These are phyloP conservation scores for Penicillium sp. DNA, from an alignment of 2,329 filamentous ascomycete genomes.

Conservation along the genomic window DNA sequence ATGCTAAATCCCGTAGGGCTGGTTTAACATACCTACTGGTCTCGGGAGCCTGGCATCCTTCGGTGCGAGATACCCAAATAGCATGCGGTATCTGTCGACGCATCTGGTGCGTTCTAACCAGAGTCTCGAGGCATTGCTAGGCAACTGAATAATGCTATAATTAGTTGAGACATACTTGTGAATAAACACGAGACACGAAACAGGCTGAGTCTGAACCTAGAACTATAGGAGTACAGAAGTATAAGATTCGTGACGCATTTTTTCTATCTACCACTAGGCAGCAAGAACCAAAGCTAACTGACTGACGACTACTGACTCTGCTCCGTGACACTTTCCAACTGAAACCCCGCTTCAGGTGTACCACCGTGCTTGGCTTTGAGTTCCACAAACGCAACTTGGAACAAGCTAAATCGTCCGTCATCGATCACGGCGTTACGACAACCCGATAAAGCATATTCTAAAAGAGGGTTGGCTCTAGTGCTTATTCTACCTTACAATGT, in stretches of 20 bases:
- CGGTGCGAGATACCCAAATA: neutral
- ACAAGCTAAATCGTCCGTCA: neutral
- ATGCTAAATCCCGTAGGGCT: conserved; percentile 3
- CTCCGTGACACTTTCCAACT: neutral
- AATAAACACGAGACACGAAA: neutral
- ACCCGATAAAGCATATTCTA: conserved; percentile 15
- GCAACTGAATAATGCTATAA: neutral
- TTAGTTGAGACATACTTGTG: neutral
- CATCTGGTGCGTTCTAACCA: neutral
- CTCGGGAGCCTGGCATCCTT: conserved; percentile 5
- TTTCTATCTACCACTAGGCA: neutral
- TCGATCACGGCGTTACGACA: neutral
- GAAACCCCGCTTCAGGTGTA: neutral
- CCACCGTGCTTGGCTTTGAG: neutral
- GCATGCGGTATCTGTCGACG: neutral
- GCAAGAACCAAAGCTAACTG: neutral
- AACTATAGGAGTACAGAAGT: neutral
- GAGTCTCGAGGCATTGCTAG: neutral
- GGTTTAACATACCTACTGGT: neutral
- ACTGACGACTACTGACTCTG: no score
- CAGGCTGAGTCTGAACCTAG: neutral
- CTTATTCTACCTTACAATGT: conserved; percentile 8
- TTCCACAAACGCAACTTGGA: neutral
- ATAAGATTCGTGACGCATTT: neutral
- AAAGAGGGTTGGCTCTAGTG: conserved; percentile 14